Evolutionary conservation across 192 early-diverging fungal species (phyloP), one percentile per base, ranked within the genome.

Genomic region (Lobosporangium transversale): DNA sequence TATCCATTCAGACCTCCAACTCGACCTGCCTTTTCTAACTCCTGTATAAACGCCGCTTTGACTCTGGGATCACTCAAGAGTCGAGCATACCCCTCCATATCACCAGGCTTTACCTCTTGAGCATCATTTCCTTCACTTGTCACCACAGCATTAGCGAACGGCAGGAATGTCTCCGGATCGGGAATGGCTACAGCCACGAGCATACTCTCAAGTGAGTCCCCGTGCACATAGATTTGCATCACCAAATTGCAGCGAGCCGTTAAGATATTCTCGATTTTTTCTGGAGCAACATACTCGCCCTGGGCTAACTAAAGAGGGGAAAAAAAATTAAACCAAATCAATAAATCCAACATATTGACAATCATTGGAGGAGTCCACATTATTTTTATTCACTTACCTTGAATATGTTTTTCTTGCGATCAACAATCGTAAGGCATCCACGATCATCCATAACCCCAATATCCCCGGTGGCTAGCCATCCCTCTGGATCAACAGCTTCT

Each of bases 281-380:
- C 96, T 18, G 95, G 94, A 1, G 94, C 93, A 69, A 98, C 84
- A 67, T 95, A 97, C 80, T 94, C 93, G 49, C 94, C 94, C 76
- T 93, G 90, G 11, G 58, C 53, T 7, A 74, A 33, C 79, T 71
- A 6, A 17, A 31, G 31, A 23, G 11, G 21, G 36, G 0, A 35
- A 62, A 62, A 15, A 23, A 0, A 3, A 36, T 18, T 3, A 15
- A 33, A 36, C 24, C 24, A n/a, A n/a, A n/a, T n/a, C n/a, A n/a
- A n/a, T n/a, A n/a, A n/a, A n/a, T n/a, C n/a, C n/a, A n/a, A n/a
- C n/a, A n/a, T n/a, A n/a, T n/a, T n/a, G n/a, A n/a, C n/a, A n/a
- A n/a, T n/a, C n/a, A n/a, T n/a, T n/a, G n/a, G n/a, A n/a, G n/a
- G n/a, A n/a, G n/a, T n/a, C n/a, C n/a, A n/a, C n/a, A n/a, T n/a